A percentile compares a stretch with the other conserved stretches of the same genome.
phyloP scores from a whole-genome alignment of 768 basidiomycete genomes.

The Polyporus arcularius region DNA sequence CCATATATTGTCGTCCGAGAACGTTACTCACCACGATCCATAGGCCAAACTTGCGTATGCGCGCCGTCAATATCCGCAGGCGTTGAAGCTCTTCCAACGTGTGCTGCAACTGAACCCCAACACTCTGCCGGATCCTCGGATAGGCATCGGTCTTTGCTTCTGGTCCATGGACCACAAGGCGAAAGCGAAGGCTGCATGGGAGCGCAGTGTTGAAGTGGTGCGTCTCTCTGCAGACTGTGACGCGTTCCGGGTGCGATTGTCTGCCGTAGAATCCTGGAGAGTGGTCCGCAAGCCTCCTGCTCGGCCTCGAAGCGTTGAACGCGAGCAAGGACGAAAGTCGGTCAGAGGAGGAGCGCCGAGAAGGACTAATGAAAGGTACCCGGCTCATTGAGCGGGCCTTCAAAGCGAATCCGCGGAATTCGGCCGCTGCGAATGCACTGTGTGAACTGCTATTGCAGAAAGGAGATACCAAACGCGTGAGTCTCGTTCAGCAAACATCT shows the following conservation, averaged over 20 bases:
- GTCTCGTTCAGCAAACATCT: slow-evolving; percentile 13
- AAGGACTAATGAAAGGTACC: slow-evolving; percentile 64
- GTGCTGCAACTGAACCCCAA: slow-evolving; percentile 76
- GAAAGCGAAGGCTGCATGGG: slow-evolving; percentile 88
- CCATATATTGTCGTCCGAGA: neutral
- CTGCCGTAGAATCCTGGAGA: slow-evolving; percentile 66
- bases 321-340: slow-evolving; percentile 72
- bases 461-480: slow-evolving; percentile 60
- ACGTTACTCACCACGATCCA: slow-evolving; percentile 1
- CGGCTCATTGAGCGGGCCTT: slow-evolving; percentile 78
- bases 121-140: slow-evolving; percentile 89
- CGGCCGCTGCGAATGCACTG: slow-evolving; percentile 81
- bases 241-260: neutral
- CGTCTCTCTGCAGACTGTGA: slow-evolving; percentile 31
- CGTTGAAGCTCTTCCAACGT: slow-evolving; percentile 84
- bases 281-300: slow-evolving; percentile 78
- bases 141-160: slow-evolving; percentile 92
- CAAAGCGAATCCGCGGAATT: slow-evolving; percentile 74
- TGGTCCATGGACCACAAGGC: slow-evolving; percentile 86
- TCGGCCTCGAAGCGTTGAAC: slow-evolving; percentile 88
- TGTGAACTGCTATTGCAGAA: slow-evolving; percentile 79
- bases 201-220: slow-evolving; percentile 83
- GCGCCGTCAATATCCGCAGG: slow-evolving; percentile 71
- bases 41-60: slow-evolving; percentile 84
- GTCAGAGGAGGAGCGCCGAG: slow-evolving; percentile 61